Percentiles rank a stretch among this genome's conserved stretches.
Conservation (phyloP, 805 yeast species). For the Metschnikowia similis region DNA sequence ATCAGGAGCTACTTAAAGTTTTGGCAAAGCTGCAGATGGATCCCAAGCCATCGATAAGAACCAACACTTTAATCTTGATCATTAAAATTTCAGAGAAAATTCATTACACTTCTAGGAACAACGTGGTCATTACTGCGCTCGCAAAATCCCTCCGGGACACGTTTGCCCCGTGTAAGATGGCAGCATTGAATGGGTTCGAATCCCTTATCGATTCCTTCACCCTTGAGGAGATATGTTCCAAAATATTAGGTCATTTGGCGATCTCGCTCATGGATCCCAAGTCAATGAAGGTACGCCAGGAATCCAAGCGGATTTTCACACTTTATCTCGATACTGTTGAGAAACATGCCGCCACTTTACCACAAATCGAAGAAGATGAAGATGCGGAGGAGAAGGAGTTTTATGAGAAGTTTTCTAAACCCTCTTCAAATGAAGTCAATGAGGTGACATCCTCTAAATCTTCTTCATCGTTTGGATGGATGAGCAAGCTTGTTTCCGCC, state of each 20-base stretch:
- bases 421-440: background rate
- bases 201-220: conserved; percentile 61
- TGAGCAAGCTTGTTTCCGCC: conserved; percentile 31
- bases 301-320: conserved; percentile 68
- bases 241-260: conserved; percentile 78
- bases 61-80: conserved; percentile 68
- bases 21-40: conserved; percentile 82
- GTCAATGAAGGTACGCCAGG: conserved; percentile 62
- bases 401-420: conserved; percentile 24
- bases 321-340: conserved; percentile 44
- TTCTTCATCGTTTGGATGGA: conserved; percentile 33
- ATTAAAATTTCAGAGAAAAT: conserved; percentile 61
- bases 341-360: conserved; percentile 31
- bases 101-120: conserved; percentile 53
- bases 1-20: conserved; percentile 76
- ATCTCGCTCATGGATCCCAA: conserved; percentile 72
- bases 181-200: conserved; percentile 72
- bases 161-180: conserved; percentile 66
- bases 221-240: conserved; percentile 72
- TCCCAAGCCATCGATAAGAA: conserved; percentile 68
- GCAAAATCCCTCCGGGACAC: conserved; percentile 80
- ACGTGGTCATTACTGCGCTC: conserved; percentile 82
- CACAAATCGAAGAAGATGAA: conserved; percentile 34
- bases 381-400: conserved; percentile 36
- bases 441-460: conserved; percentile 8